Percentiles rank a stretch among this genome's conserved stretches.
Evolutionary conservation across 1,284 basidiomycete species (phyloP).

Genomic region (Leccinum brunneo-olivaceum): DNA sequence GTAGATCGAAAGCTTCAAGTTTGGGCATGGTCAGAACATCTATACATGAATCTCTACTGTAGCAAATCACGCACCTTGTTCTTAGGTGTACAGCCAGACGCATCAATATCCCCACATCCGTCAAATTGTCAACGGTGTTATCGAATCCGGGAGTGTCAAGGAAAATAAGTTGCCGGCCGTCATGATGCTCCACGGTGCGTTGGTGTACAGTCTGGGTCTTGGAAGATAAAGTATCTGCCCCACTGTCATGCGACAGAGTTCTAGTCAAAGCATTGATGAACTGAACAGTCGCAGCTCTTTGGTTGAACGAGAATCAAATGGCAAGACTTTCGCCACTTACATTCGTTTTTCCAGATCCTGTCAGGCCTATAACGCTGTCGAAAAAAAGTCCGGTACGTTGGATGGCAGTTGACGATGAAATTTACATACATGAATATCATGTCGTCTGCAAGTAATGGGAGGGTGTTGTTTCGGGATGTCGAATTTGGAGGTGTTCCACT

Average conservation of each 20-base stretch:
- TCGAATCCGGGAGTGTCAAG: constrained; percentile 13
- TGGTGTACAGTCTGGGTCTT: background rate
- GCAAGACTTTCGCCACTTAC: background rate
- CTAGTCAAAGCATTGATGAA: constrained; percentile 5
- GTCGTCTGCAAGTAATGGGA: too few relatives aligned
- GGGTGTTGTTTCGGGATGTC: background rate
- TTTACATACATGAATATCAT: constrained; percentile 7
- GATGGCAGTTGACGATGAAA: background rate
- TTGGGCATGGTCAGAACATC: background rate
- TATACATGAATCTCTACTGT: background rate
- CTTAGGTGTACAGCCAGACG: background rate
- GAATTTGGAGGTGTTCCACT: too few relatives aligned
- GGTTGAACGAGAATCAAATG: too few relatives aligned
- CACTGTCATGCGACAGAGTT: background rate
- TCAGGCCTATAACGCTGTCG: constrained; percentile 7
- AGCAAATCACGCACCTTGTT: background rate
- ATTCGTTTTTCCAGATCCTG: constrained; percentile 13
- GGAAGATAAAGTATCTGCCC: background rate
- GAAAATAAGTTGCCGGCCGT: constrained; percentile 2
- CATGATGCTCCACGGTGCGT: background rate
- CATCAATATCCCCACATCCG: constrained; percentile 1
- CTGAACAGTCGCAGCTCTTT: too few relatives aligned
- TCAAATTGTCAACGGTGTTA: background rate
- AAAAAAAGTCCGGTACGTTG: background rate
- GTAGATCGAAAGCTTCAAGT: constrained; percentile 1